Base-by-base conservation (phyloP, 495 filamentous ascomycete species). In the Friedmanniomyces endolithicus region DNA sequence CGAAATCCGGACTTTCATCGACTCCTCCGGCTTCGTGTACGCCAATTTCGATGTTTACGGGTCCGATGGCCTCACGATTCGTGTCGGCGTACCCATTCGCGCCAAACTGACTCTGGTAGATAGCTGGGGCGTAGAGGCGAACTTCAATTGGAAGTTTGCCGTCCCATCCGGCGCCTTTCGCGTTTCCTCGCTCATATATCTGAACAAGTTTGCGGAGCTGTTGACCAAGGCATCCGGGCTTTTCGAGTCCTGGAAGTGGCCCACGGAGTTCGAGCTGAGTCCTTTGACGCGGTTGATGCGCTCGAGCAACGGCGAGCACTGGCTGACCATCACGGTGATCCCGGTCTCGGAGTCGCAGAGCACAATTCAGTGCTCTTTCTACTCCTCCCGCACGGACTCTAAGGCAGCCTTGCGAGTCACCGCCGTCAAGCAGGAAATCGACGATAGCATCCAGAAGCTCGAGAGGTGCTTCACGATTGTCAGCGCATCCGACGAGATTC, bases 1-100 rank as follows among this genome's bases (percentile, higher is more conserved):
- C 24, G 67, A 67, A 0, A 72, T 74, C 46, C 71, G 73, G 43
- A 66, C 71, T 45, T 71, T 74, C 43, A 59, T 75, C 40, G 74
- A 77, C 52, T 48, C 43, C 47, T 68, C 68, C 20, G 73, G 73
- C 0, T 76, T 76, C 25, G 2, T 52, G 4, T 52, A 52, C 25
- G 50, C 25, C 24, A 52, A 52, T 17, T 52, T 52, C 25, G 50
- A 52, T 17, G 50, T 43, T 19, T 52, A 52, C 37, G 50, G 50
- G 6, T 40, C 50, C 31, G 50, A 52, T 22, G 50, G 33, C 50
- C 50, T 52, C 2, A 52, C 50, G 11, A 52, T 52, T 20, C 50
- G 50, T 17, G 50, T 52, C 22, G 50, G 50, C 31, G 50, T 52
- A 14, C 50, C 50, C 11, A 40, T 52, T 12, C 50, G 50, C 3